Evolutionary conservation across 2,329 filamentous ascomycete genomes (phyloP), one percentile per base, ranked within the genome.

Genomic region (Cyanodermella asteris): DNA sequence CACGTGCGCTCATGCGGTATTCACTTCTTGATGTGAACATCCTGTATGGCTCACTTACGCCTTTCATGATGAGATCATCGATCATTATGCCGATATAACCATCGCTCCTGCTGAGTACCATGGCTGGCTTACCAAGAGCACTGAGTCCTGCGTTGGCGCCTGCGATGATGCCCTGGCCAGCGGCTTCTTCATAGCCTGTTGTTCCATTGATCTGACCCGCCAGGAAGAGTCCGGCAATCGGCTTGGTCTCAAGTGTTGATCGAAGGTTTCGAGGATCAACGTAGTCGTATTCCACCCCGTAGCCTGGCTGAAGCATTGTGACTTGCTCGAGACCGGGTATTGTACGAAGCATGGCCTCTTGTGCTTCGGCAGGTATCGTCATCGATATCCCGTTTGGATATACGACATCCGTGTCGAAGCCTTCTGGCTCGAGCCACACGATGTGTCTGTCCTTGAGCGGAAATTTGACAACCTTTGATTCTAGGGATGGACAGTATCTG

Each of bases 51-150:
- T 97, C 87, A 3, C 76, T 82, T 16, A 97, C 87, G 23, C 87
- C 87, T 50, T 93, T 94, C 13, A 84, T 94, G 42, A 91, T 72
- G 18, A 97, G 66, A 45, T 97, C 87, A 48, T 97, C 87, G 39
- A 97, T 82, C 81, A 97, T 91, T 51, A 97, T 75, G 36, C 87
- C 87, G 41, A 97, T 94, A 47, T 93, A 97, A 8, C 80, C 81
- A 46, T 97, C 84, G 2, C 75, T 72, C 34, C 87, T 64, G 6
- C 71, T 71, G 16, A 97, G 54, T 0, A 64, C 64, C 31, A 90
- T 58, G 0, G 69, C 61, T 2, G 57, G 46, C 29, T 73, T 66
- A 2, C 64, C 63, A 31, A 66, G 61, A 0, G 82, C 67, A 2
- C 71, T 62, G n/a, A 87, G 63, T 3, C 84, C 87, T 1, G 87